Evolutionary conservation across 192 early-diverging fungal species (phyloP), one percentile per base, ranked within the genome.

Genomic region (Chytriomyces sp.): DNA sequence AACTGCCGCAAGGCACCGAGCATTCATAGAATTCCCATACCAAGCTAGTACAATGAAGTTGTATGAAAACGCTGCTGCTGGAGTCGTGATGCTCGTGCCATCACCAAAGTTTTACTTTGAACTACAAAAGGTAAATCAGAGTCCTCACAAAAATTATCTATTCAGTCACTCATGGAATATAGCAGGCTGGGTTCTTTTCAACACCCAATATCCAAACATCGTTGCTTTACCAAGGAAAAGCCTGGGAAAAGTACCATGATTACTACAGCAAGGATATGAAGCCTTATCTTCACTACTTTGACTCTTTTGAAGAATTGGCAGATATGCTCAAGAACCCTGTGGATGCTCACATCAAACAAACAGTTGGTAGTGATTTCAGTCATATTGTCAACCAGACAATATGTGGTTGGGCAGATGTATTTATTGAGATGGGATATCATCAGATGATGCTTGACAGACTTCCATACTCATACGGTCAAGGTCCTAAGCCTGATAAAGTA

Each of bases 21-120:
- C 60, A 22, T 62, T 62, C 33, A 62, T 62, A 19, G 60, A 62
- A 33, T 62, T 62, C 38, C 60, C 60, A 1, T 62, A 62, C 33
- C 60, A 62, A 62, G 60, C 38, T 37, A 37, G 32, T 10, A 62
- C 60, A 62, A 62, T 62, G 60, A 62, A 62, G 26, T 19, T 62
- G 38, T 62, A 62, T 37, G 60, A 62, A 62, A 62, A 62, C 37
- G 38, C 38, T 19, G 36, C 36, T 8, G 60, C 31, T 19, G 60
- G 60, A 2, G 60, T 62, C n/a, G 60, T 62, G 8, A 62, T 33
- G 17, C 26, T 62, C 3, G 34, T 62, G 17, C 60, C 60, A n/a
- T 38, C 60, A 36, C 60, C 31, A 37, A 37, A 33, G 5, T 38
- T 62, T 17, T 62, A 31, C 38, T 4, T 37, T 19, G 36, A 37